Percentiles rank a stretch among this genome's conserved stretches.
Conservation (phyloP, 176 grass and related monocot genomes). For the Rhynchospora pubera region DNA sequence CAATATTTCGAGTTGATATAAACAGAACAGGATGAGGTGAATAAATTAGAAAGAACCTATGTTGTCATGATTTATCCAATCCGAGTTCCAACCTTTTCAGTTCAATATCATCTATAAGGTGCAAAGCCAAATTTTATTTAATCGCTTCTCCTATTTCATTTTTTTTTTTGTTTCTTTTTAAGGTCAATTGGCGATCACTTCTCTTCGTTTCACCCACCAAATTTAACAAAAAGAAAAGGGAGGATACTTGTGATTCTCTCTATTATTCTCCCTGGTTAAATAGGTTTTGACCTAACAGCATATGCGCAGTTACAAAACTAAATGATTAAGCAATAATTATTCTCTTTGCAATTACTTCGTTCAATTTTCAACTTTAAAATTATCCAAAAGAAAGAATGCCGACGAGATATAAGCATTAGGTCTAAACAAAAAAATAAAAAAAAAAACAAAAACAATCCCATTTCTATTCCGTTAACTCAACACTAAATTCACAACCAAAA, state of each 20-base stretch:
- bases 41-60: not conserved
- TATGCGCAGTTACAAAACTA: not conserved
- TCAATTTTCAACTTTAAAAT: not conserved
- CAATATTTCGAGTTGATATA: not conserved
- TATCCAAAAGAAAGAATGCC: constrained; percentile 1
- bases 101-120: not conserved
- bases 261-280: not conserved
- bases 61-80: not conserved
- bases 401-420: not conserved
- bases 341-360: not conserved
- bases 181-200: no score
- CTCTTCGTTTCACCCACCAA: not conserved
- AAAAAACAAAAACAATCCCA: not conserved
- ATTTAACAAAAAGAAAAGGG: no score
- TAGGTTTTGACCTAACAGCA: not conserved
- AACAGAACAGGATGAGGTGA: not conserved
- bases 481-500: not conserved
- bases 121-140: not conserved
- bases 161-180: not conserved
- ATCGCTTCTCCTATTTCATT: not conserved
- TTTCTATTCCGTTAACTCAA: not conserved
- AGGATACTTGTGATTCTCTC: not conserved
- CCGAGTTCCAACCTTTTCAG: not conserved
- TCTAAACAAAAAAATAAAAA: not conserved
- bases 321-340: not conserved